These are phyloP conservation scores for Globisporangium lucens DNA, from an alignment of 352 stramenopile species.

Conservation along the genomic window DNA sequence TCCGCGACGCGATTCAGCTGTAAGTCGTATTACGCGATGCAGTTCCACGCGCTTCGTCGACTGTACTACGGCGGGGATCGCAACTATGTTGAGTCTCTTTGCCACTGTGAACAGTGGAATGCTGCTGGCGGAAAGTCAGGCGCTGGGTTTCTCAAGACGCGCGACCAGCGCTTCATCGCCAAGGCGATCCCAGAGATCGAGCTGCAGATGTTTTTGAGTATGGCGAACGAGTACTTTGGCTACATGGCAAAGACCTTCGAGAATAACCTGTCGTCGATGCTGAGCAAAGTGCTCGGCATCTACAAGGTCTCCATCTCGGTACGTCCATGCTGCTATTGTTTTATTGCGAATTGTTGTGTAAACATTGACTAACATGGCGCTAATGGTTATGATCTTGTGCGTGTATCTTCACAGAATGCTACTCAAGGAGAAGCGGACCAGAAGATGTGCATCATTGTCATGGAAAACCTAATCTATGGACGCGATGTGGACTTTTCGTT, in stretches of 20 bases:
- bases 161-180: conserved; percentile 85
- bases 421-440: conserved; percentile 56
- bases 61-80: conserved; percentile 82
- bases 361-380: neutral
- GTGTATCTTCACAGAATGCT: conserved; percentile 8
- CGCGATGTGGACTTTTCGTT: conserved; percentile 85
- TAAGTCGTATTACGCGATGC: conserved; percentile 89
- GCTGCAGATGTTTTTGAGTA: conserved; percentile 87
- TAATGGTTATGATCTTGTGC: neutral
- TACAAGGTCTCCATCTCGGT: conserved; percentile 84
- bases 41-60: conserved; percentile 82
- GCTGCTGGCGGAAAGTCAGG: conserved; percentile 82
- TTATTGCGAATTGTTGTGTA: neutral
- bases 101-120: conserved; percentile 86
- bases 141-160: conserved; percentile 82
- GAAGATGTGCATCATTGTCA: conserved; percentile 86
- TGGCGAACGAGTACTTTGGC: conserved; percentile 88
- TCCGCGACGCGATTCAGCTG: conserved; percentile 76
- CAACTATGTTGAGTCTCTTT: conserved; percentile 87
- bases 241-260: conserved; percentile 89
- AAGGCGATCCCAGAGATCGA: conserved; percentile 87
- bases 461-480: conserved; percentile 88
- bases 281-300: conserved; percentile 85
- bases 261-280: conserved; percentile 82
- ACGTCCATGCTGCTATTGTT: neutral